phyloP scores from a whole-genome alignment of 2,329 filamentous ascomycete genomes.

The Stagonosporopsis vannaccii region DNA sequence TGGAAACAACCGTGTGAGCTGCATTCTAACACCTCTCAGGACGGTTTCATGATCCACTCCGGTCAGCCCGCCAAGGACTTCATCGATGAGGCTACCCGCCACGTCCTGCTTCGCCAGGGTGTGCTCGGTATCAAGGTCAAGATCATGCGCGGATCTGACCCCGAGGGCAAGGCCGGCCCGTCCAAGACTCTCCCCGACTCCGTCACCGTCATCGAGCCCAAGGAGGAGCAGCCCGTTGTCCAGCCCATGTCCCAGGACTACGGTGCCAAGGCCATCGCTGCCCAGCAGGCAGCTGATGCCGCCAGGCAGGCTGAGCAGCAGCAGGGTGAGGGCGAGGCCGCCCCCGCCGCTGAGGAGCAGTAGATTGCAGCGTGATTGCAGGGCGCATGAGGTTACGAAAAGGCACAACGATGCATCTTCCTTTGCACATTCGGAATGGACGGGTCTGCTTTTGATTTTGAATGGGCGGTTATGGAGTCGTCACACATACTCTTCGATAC shows the following conservation, averaged over 20 bases:
- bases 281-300: slow-evolving; percentile 71
- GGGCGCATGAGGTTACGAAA: slow-evolving; percentile 43
- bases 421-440: slow-evolving; percentile 42
- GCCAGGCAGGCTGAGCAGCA: slow-evolving; percentile 66
- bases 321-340: slow-evolving; percentile 58
- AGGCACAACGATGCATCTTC: slow-evolving; percentile 43
- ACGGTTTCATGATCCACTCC: slow-evolving; percentile 99
- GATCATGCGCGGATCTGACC: slow-evolving; percentile 99
- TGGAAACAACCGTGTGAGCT: not conserved
- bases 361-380: slow-evolving; percentile 30
- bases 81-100: slow-evolving; percentile 97
- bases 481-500: slow-evolving; percentile 42
- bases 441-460: slow-evolving; percentile 37
- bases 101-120: slow-evolving; percentile 99
- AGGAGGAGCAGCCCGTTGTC: slow-evolving; percentile 96
- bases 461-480: slow-evolving; percentile 39
- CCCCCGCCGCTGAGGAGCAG: slow-evolving; percentile 44
- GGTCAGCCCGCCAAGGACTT: slow-evolving; percentile 99
- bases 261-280: slow-evolving; percentile 84
- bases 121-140: slow-evolving; percentile 99
- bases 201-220: slow-evolving; percentile 99
- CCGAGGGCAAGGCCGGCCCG: slow-evolving; percentile 97
- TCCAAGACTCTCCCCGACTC: slow-evolving; percentile 97
- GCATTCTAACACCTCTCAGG: slow-evolving; percentile 53
- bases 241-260: slow-evolving; percentile 99